Base-by-base conservation (phyloP, 2,329 filamentous ascomycete species). In the Coleophoma cylindrospora region DNA sequence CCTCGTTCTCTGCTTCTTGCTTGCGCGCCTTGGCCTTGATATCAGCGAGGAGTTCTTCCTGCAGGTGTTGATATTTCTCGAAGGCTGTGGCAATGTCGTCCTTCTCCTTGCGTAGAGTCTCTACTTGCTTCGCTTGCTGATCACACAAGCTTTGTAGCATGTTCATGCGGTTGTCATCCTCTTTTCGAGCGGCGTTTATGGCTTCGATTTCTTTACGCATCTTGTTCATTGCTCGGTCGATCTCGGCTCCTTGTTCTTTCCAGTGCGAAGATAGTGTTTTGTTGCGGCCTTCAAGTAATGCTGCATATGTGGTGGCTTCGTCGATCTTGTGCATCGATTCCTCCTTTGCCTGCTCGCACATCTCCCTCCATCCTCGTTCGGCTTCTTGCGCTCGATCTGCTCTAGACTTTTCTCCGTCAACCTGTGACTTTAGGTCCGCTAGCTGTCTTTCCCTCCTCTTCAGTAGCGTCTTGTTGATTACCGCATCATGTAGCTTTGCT, bases 401-500 rank as follows among this genome's bases (percentile, higher is more conserved):
- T 55, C 82, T 78, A 57, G 78, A 75, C 63, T 79, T 78, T 68
- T 91, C 87, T 2, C 74, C 66, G 38, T 86, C 83, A 27, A 90
- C 72, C 15, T 81, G 74, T 9, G 76, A 73, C 59, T 84, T 83
- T 52, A 90, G 66, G 41, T 83, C 80, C 55, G 87, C 84, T 40
- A 91, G 79, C 64, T 89, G 87, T 12, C 87, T 79, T 62, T 91
- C 87, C 62, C 88, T 87, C 50, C 87, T 76, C 50, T 83, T 79
- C 27, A 91, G 74, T 8, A 89, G 71, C 13, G 83, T 81, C 64
- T 86, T 86, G 57, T 86, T 88, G 49, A 89, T 82, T 59, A 79
- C 83, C 50, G 83, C 83, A 58, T 89, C 83, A 47, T 89, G 75
- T 53, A 87, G 72, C 8, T 83, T 76, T 56, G 80, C 79, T 61